phyloP scores from a whole-genome alignment of 2,329 filamentous ascomycete genomes.

The Clarireedia homoeocarpa region DNA sequence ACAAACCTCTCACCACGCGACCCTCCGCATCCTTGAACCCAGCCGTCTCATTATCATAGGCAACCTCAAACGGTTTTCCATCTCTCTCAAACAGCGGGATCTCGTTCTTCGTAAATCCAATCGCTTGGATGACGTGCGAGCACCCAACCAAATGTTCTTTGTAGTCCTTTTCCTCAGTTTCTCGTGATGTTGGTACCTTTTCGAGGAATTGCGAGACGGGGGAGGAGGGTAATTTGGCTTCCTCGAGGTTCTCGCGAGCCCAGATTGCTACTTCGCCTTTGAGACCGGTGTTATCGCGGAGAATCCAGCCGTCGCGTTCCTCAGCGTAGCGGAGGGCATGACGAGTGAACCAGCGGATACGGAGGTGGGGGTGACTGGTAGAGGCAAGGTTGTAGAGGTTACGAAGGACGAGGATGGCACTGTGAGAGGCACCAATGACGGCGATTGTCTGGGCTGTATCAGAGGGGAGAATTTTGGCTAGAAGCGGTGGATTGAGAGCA shows the following conservation, averaged over 20 bases:
- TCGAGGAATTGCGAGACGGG: constrained; percentile 23
- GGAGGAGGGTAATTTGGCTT: constrained; percentile 34
- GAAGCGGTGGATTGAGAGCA: constrained; percentile 44
- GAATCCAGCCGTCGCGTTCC: constrained; percentile 54
- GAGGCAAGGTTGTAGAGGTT: constrained; percentile 45
- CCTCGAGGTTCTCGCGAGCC: constrained; percentile 51
- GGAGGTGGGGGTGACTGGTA: constrained; percentile 43
- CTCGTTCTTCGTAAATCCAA: constrained; percentile 46
- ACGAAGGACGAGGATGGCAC: constrained; percentile 53
- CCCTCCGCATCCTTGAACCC: constrained; percentile 39
- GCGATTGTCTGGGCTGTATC: constrained; percentile 38
- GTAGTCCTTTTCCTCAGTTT: constrained; percentile 38
- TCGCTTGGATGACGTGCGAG: constrained; percentile 48
- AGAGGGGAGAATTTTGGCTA: constrained; percentile 35
- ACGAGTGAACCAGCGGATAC: constrained; percentile 55
- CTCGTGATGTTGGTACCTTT: constrained; percentile 23
- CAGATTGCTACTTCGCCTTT: constrained; percentile 54
- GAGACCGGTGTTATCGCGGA: constrained; percentile 57
- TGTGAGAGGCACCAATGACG: constrained; percentile 56
- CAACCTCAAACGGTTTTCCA: constrained; percentile 18
- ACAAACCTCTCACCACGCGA: constrained; percentile 41
- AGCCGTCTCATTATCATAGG: constrained; percentile 33
- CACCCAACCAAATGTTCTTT: constrained; percentile 40
- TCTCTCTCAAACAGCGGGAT: constrained; percentile 38
- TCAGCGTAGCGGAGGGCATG: constrained; percentile 53